Base-by-base conservation (phyloP, 2,329 filamentous ascomycete species). In the Paraconiothyrium brasiliense region DNA sequence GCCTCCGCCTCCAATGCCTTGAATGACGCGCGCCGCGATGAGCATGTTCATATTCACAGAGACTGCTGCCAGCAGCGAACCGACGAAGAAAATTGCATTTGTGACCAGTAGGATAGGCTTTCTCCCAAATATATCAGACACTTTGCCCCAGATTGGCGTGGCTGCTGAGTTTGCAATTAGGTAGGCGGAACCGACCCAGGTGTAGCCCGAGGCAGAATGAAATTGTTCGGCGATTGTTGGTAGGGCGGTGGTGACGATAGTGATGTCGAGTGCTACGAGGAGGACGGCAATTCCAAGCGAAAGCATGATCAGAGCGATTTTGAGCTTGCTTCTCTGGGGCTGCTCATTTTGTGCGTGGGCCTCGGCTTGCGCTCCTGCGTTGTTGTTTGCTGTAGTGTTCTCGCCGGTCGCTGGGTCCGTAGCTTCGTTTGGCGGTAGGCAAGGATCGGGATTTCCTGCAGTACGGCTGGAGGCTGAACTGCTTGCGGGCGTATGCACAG, bases 121-220 rank as follows among this genome's bases (percentile, higher is more conserved):
- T 44, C 89, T 82, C 2, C 89, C 89, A 78, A 86, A 90, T 60
- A 91, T 90, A 78, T 91, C 89, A 48, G 85, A 87, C 24, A 89
- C 77, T 69, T 89, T 89, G 24, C 87, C 86, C 86, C 87, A 89
- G 35, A 86, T 80, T 1, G 86, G 86, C 2, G 85, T 84, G 22
- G 84, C 77, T 0, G 83, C 83, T 4, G 83, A 77, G 62, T 80
- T 81, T 44, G 80, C 81, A 22, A 86, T 79, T 1, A 84, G 70
- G 62, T 85, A 86, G 8, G 84, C 81, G 27, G 79, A 81, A 16
- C 84, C 84, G 37, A 87, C 82, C 85, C 85, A 87, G 6, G 80
- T 82, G 64, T 85, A 86, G 22, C 83, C 84, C 13, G 79, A 72
- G 4, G 80, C 76, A 5, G 83, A 84, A 20, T 84, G 75, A 68